Percentiles rank a stretch among this genome's conserved stretches.
Evolutionary conservation across 2,329 filamentous ascomycete species (phyloP).

Genomic region (Apiospora kogelbergensis): DNA sequence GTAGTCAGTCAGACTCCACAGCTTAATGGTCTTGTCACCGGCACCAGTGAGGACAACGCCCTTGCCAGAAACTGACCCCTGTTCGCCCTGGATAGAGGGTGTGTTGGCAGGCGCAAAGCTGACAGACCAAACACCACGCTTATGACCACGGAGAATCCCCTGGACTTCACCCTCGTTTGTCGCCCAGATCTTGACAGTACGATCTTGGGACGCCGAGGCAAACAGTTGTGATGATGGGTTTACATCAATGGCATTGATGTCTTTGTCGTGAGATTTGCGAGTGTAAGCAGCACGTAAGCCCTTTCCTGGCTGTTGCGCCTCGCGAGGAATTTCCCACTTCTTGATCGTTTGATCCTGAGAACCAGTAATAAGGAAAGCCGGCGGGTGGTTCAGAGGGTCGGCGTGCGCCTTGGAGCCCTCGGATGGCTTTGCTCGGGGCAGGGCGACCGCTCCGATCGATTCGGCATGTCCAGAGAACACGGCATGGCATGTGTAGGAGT

Average conservation of each 20-base stretch:
- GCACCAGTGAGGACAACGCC: slow-evolving; percentile 87
- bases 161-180: slow-evolving; percentile 85
- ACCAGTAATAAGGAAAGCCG: slow-evolving; percentile 82
- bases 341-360: slow-evolving; percentile 96
- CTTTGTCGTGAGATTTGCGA: slow-evolving; percentile 95
- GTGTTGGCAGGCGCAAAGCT: slow-evolving; percentile 81
- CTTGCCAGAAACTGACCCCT: slow-evolving; percentile 71
- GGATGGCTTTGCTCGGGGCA: slow-evolving; percentile 70
- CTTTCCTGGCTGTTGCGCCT: slow-evolving; percentile 45
- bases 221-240: slow-evolving; percentile 76
- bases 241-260: slow-evolving; percentile 92
- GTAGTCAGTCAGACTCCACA: slow-evolving; percentile 93
- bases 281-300: slow-evolving; percentile 74
- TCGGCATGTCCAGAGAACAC: slow-evolving; percentile 91
- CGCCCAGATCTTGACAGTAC: slow-evolving; percentile 96
- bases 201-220: slow-evolving; percentile 94
- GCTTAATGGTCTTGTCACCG: slow-evolving; percentile 92
- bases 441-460: slow-evolving; percentile 84
- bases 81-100: slow-evolving; percentile 70
- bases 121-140: slow-evolving; percentile 93
- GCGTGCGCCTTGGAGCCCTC: slow-evolving; percentile 68
- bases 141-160: slow-evolving; percentile 89
- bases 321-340: slow-evolving; percentile 77
- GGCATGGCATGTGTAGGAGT: slow-evolving; percentile 77
- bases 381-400: slow-evolving; percentile 76